Conservation (phyloP, 257 asterid species). For the Solanum paucissectum region DNA sequence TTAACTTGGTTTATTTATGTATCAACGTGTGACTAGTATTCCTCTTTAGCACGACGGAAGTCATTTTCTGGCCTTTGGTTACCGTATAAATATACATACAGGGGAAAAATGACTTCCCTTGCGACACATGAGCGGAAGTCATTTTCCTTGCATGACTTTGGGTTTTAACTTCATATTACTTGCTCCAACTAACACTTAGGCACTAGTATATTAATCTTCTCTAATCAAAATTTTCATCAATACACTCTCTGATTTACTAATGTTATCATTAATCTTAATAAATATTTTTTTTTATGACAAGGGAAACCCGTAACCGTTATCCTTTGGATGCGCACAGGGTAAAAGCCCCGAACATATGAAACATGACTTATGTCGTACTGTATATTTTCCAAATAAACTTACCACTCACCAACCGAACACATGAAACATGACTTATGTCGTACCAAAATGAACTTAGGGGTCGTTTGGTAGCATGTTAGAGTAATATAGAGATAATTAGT, state of each 20-base stretch:
- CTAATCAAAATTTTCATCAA: not conserved
- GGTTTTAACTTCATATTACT: not conserved
- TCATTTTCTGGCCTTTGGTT: not conserved
- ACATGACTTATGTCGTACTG: too few relatives aligned
- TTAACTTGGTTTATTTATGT: not conserved
- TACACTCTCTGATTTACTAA: not conserved
- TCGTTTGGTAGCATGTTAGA: not conserved
- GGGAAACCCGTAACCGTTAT: too few relatives aligned
- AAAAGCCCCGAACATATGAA: too few relatives aligned
- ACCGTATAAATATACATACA: not conserved
- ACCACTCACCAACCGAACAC: not conserved
- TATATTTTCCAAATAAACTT: not conserved
- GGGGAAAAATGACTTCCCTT: not conserved
- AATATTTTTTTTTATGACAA: too few relatives aligned
- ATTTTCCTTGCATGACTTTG: not conserved
- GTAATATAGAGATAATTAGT: not conserved
- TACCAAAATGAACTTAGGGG: not conserved
- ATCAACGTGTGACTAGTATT: not conserved
- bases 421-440: not conserved
- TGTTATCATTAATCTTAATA: not conserved
- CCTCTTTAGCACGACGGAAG: not conserved
- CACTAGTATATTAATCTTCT: not conserved
- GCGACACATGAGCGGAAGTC: not conserved
- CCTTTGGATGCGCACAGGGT: too few relatives aligned
- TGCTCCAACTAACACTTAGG: not conserved